Base-by-base conservation (phyloP, 1,284 basidiomycete genomes). In the Agroathelia rolfsii region DNA sequence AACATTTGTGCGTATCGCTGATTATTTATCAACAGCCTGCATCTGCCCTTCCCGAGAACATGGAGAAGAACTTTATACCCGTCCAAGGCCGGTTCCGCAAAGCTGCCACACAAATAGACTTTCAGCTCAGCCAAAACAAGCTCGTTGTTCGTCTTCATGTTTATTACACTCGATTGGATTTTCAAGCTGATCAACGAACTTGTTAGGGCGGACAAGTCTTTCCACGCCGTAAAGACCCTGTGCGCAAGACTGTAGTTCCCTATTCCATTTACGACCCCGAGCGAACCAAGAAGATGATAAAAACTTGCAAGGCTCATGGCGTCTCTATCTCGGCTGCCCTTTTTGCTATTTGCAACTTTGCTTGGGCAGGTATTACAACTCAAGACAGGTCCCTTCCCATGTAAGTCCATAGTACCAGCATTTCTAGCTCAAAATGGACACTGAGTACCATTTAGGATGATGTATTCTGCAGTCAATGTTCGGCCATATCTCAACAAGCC, bases 401-500 rank as follows among this genome's bases (percentile, higher is more conserved):
- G 61, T 63, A 39, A 38, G 56, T 37, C 29, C 31, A 29, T n/a
- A 13, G 5, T 17, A 37, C 19, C 27, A 24, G 17, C 24, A 14
- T 24, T 28, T 27, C 24, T 34, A 19, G 16, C 23, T 35, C 19
- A 32, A n/a, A n/a, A n/a, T n/a, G n/a, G n/a, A n/a, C n/a, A n/a
- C n/a, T n/a, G n/a, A n/a, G n/a, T n/a, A n/a, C n/a, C n/a, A n/a
- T n/a, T 18, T 37, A 65, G 62, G 30, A 62, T 71, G 60, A 56
- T 70, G 39, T 72, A 70, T 46, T 62, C 64, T 4, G 67, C 69
- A 5, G 52, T 67, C 10, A 71, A 66, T 43, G 50, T 70, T 7
- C 56, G 69, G 3, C 53, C 62, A 1, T 56, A 60, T 40, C 46
- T 65, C 24, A 26, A 41, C 19, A 58, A 47, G 46, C 42, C 44